Evolutionary conservation across 176 grass and related monocot genomes (phyloP).

Genomic region (Carex pumila): DNA sequence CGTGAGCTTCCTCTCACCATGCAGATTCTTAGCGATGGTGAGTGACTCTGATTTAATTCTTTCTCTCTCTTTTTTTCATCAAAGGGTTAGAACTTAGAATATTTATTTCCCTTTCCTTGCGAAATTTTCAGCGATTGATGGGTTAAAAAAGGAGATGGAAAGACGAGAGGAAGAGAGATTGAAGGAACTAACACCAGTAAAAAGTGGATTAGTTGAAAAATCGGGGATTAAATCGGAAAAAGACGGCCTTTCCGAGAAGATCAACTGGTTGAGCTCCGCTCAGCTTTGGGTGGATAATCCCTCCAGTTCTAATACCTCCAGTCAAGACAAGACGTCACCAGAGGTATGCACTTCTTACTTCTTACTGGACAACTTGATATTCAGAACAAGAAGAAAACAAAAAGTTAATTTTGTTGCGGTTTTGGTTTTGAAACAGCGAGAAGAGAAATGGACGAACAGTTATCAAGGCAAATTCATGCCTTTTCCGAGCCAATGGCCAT

Average conservation of each 20-base stretch:
- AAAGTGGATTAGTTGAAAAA: slow-evolving; percentile 22
- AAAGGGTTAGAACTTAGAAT: background rate
- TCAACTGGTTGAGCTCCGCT: slow-evolving; percentile 86
- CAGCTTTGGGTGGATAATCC: slow-evolving; percentile 78
- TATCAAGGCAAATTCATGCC: slow-evolving; percentile 20
- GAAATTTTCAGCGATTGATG: slow-evolving; percentile 50
- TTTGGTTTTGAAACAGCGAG: background rate
- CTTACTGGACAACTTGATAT: background rate
- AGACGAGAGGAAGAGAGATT: slow-evolving; percentile 26
- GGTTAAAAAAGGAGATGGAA: slow-evolving; percentile 51
- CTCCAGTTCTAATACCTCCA: slow-evolving; percentile 36
- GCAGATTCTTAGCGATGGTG: slow-evolving; percentile 60
- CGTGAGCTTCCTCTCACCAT: slow-evolving; percentile 79
- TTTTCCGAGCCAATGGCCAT: slow-evolving; percentile 26
- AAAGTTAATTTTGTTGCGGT: background rate
- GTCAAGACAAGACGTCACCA: slow-evolving; percentile 15
- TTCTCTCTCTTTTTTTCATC: background rate
- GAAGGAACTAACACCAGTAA: slow-evolving; percentile 21
- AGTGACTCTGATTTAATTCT: background rate
- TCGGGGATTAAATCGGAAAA: slow-evolving; percentile 6
- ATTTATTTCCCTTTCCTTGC: background rate
- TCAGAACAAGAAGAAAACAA: background rate
- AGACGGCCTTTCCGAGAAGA: slow-evolving; percentile 25
- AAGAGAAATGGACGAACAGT: slow-evolving; percentile 23
- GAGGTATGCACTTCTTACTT: background rate